Conservation (phyloP, 306 rosid genomes). For the Ziziphus jujuba region DNA sequence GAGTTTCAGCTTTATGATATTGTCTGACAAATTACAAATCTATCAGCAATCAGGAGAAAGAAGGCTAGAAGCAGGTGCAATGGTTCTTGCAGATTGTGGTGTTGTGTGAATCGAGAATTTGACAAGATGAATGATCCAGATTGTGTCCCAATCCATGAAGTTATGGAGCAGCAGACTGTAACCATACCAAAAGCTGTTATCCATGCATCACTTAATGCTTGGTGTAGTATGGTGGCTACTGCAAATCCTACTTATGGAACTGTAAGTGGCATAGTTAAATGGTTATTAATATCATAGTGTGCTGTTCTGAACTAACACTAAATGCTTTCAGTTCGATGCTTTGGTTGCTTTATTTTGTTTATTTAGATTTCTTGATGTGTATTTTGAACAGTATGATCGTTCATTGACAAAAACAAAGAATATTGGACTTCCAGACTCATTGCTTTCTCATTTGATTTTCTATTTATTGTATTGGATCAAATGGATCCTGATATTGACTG, state of each 20-base stretch:
- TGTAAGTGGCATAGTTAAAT: no score
- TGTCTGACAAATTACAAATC: no score
- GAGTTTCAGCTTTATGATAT: no score
- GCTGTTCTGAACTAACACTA: not conserved
- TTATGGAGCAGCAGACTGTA: constrained; percentile 99
- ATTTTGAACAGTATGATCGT: no score
- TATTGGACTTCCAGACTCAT: constrained; percentile 95
- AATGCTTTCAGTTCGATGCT: constrained; percentile 11
- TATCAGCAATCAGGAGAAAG: no score
- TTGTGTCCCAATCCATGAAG: constrained; percentile 98
- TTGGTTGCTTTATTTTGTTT: not conserved
- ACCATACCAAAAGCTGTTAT: constrained; percentile 99
- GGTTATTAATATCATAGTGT: constrained; percentile 36
- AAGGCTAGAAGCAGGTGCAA: constrained; percentile 99
- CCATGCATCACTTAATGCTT: no score
- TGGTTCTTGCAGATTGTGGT: constrained; percentile 99
- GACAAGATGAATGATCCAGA: constrained; percentile 99
- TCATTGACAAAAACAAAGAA: constrained; percentile 98
- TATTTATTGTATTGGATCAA: constrained; percentile 95
- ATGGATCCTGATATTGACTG: constrained; percentile 99
- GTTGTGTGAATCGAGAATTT: constrained; percentile 99
- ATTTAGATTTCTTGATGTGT: constrained; percentile 13
- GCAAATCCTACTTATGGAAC: no score
- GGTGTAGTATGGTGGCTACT: no score
- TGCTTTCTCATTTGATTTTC: constrained; percentile 97